These are phyloP conservation scores for Sedum album DNA, from an alignment of 164 flowering plant species.

Conservation along the genomic window DNA sequence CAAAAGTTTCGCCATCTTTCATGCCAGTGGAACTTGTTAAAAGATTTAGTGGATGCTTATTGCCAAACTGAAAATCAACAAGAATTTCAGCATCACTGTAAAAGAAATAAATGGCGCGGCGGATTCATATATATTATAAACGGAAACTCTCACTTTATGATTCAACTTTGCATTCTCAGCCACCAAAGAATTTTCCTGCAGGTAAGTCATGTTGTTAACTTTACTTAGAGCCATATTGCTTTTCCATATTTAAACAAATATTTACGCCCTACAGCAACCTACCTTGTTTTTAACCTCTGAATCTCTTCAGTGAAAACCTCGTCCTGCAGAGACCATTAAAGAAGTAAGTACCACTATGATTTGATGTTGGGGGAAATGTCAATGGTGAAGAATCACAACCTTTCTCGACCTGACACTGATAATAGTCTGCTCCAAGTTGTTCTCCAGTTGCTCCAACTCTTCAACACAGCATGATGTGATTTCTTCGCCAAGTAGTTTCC, in stretches of 20 bases:
- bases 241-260: too few species aligned
- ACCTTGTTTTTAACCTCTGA: conserved; percentile 2
- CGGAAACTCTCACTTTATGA: not conserved
- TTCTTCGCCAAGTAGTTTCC: conserved; percentile 4
- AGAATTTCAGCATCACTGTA: not conserved
- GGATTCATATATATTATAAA: too few species aligned
- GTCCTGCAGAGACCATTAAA: not conserved
- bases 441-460: conserved; percentile 1
- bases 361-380: not conserved
- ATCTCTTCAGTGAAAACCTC: not conserved
- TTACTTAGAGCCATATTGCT: not conserved
- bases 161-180: not conserved
- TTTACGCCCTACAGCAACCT: not conserved
- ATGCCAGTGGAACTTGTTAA: not conserved
- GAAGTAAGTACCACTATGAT: not conserved
- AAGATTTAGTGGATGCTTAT: not conserved
- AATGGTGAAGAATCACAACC: not conserved
- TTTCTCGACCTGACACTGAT: not conserved
- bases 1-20: not conserved
- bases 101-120: not conserved
- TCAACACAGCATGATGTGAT: not conserved
- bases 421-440: not conserved
- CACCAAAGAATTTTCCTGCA: not conserved
- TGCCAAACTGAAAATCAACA: not conserved
- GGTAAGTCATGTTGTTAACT: not conserved